Base-by-base conservation (phyloP, 495 filamentous ascomycete species). In the Penicillium lividum region DNA sequence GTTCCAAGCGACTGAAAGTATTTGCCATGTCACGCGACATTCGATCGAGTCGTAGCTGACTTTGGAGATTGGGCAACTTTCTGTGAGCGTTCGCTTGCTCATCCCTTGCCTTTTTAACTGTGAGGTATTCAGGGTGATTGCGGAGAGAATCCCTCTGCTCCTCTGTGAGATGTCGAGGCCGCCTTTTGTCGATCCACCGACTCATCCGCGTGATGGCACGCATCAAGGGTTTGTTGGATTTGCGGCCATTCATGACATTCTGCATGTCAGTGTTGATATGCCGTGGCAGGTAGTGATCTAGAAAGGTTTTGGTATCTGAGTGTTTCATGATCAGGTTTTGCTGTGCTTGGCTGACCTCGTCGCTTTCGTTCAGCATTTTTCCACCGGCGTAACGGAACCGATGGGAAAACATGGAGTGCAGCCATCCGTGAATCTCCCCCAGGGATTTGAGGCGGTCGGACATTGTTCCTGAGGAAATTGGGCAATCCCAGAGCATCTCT, bases 241-340 rank as follows among this genome's bases (percentile, higher is more conserved):
- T 51, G 27, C 53, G 63, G 58, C 66, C 60, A 45, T 59, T 63
- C 51, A 76, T 68, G 11, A 76, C 54, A 53, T 53, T 65, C 42
- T 69, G 60, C 40, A 70, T 69, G 40, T 74, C 73, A 27, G 62
- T 72, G 29, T 69, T 66, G 29, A 75, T 64, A n/a, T 51, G 48
- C 29, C 68, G 65, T 42, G 47, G 69, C 61, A 72, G 69, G 59
- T 77, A 75, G 62, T 76, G 64, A 45, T 73, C 69, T 25, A 77
- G 50, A 57, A 74, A 74, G 25, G 71, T 73, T 3, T 57, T 28
- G 50, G 55, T 67, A 25, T 66, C 53, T 5, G 62, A 53, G 42
- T 77, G 62, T 52, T 73, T 67, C 59, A 75, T 70, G 9, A 75
- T 77, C 52, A 77, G 43, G 57, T 76, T 77, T 51, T 70, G 63